Evolutionary conservation across 805 yeast genomes (phyloP).

Genomic region (Cyberlindnera maclurae): DNA sequence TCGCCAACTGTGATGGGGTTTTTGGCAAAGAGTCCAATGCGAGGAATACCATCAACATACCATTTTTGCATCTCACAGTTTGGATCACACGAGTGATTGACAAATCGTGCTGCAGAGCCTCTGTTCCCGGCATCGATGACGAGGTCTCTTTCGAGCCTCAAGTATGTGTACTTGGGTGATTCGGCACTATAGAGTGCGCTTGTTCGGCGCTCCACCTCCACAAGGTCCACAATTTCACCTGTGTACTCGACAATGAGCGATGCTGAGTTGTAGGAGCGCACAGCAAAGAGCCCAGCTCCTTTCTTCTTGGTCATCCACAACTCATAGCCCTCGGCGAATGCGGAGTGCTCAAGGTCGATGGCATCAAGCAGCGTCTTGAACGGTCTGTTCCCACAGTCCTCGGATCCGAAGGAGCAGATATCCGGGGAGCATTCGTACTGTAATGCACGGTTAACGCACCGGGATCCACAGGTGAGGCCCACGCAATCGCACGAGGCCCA

Average conservation of each 20-base stretch:
- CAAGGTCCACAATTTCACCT: constrained; percentile 39
- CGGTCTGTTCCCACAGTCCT: constrained; percentile 34
- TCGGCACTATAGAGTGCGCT: constrained; percentile 27
- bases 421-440: constrained; percentile 29
- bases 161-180: constrained; percentile 32
- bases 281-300: constrained; percentile 38
- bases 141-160: constrained; percentile 35
- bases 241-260: constrained; percentile 40
- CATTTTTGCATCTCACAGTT: too few relatives aligned
- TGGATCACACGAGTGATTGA: too few relatives aligned
- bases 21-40: too few relatives aligned
- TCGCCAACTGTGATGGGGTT: constrained; percentile 32
- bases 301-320: constrained; percentile 31
- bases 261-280: constrained; percentile 29
- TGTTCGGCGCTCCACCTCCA: constrained; percentile 32
- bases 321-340: constrained; percentile 26
- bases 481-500: constrained; percentile 19
- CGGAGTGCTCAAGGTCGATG: constrained; percentile 2
- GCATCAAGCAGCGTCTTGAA: constrained; percentile 20
- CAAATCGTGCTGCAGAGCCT: too few relatives aligned
- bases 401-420: constrained; percentile 26
- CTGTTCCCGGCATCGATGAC: too few relatives aligned
- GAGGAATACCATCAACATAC: too few relatives aligned
- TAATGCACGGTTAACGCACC: constrained; percentile 26
- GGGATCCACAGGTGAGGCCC: constrained; percentile 24